These are phyloP conservation scores for Clohesyomyces aquaticus DNA, from an alignment of 495 filamentous ascomycete genomes.

Conservation along the genomic window DNA sequence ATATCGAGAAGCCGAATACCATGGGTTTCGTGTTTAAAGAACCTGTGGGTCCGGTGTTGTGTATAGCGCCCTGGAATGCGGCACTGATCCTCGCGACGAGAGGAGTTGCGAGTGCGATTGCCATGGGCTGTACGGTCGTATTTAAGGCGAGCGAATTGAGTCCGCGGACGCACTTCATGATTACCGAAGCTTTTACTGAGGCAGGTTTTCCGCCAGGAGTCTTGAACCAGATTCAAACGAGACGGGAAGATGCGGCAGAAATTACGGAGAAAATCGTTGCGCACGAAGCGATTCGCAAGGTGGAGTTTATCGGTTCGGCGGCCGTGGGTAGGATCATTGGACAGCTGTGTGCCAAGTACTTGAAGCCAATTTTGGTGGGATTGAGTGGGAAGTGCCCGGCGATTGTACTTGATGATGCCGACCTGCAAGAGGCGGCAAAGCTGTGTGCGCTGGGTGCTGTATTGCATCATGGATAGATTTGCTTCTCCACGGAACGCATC, in stretches of 20 bases:
- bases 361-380: constrained; percentile 47
- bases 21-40: constrained; percentile 44
- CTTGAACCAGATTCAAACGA: constrained; percentile 40
- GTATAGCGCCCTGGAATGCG: constrained; percentile 46
- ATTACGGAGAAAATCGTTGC: constrained; percentile 43
- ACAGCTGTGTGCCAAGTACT: constrained; percentile 41
- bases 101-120: constrained; percentile 25
- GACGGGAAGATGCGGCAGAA: constrained; percentile 38
- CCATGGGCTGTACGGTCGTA: constrained; percentile 34
- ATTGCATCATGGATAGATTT: constrained; percentile 48
- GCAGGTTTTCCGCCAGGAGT: constrained; percentile 43
- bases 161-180: constrained; percentile 40
- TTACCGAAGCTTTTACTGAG: constrained; percentile 40
- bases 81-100: constrained; percentile 39
- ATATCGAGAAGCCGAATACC: constrained; percentile 41
- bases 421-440: constrained; percentile 41
- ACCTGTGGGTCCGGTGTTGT: constrained; percentile 41
- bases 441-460: constrained; percentile 42
- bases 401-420: constrained; percentile 46
- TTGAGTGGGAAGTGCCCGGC: constrained; percentile 45
- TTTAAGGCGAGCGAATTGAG: constrained; percentile 30
- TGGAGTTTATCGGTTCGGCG: constrained; percentile 46
- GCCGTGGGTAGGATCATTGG: constrained; percentile 44
- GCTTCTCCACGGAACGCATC: constrained; percentile 47
- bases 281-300: constrained; percentile 42